Evolutionary conservation across 768 basidiomycete genomes (phyloP).

Genomic region (Hydnomerulius pinastri): DNA sequence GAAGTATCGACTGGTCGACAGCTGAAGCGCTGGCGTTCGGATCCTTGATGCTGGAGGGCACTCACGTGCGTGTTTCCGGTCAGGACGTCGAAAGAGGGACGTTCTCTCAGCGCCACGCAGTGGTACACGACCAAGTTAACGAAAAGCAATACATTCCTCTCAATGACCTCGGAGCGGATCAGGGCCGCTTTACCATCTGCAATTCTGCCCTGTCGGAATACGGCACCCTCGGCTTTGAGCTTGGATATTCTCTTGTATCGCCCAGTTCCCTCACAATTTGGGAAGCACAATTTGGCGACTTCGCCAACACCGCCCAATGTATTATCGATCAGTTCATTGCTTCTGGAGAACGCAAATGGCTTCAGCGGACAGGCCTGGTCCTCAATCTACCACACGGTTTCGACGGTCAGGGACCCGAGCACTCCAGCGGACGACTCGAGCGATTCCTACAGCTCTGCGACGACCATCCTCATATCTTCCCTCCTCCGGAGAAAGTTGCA

Average conservation of each 20-base stretch:
- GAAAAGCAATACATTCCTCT: constrained; percentile 85
- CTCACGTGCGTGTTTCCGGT: constrained; percentile 89
- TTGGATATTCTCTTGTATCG: constrained; percentile 94
- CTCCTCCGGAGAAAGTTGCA: constrained; percentile 81
- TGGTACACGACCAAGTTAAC: constrained; percentile 91
- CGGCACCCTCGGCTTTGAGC: constrained; percentile 91
- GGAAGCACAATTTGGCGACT: constrained; percentile 97
- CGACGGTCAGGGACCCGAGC: constrained; percentile 96
- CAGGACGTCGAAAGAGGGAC: constrained; percentile 98
- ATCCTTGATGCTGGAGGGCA: constrained; percentile 83
- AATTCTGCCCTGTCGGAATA: constrained; percentile 94
- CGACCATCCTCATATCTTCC: constrained; percentile 89
- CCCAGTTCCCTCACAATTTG: constrained; percentile 88
- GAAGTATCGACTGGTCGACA: constrained; percentile 93
- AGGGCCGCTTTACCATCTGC: constrained; percentile 87
- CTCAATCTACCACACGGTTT: constrained; percentile 89
- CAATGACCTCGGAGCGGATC: constrained; percentile 78
- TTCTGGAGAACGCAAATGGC: constrained; percentile 93
- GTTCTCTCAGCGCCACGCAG: constrained; percentile 94
- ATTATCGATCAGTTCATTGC: constrained; percentile 98
- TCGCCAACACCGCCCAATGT: constrained; percentile 91
- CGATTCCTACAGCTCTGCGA: constrained; percentile 95
- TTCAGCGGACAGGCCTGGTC: constrained; percentile 87
- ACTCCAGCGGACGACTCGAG: constrained; percentile 90
- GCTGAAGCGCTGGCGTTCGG: constrained; percentile 95